These are phyloP conservation scores for Magnusiomyces starmeri DNA, from an alignment of 1,139 yeast species.

Conservation along the genomic window DNA sequence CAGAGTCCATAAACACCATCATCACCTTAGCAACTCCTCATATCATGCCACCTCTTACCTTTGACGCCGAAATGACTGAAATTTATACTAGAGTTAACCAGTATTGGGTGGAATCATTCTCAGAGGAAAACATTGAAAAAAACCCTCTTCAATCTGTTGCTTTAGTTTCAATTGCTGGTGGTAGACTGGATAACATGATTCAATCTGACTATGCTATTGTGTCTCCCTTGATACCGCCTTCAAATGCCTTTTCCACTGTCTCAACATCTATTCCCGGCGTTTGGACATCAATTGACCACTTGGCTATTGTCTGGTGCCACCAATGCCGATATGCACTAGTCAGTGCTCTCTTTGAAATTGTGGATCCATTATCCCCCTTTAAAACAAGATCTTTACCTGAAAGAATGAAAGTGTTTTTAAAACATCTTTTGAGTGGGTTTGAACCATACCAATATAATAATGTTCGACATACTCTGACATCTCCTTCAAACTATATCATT, in stretches of 20 bases:
- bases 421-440: slow-evolving; percentile 49
- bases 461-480: not conserved
- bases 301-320: slow-evolving; percentile 96
- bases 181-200: slow-evolving; percentile 67
- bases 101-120: slow-evolving; percentile 68
- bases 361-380: slow-evolving; percentile 48
- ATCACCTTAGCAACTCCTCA: slow-evolving; percentile 91
- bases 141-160: slow-evolving; percentile 32
- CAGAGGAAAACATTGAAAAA: slow-evolving; percentile 20
- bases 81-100: slow-evolving; percentile 69
- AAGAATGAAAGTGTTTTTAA: slow-evolving; percentile 51
- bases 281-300: slow-evolving; percentile 93
- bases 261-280: slow-evolving; percentile 84
- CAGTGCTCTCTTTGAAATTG: slow-evolving; percentile 50
- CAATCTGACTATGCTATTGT: slow-evolving; percentile 89
- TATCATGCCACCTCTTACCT: slow-evolving; percentile 88
- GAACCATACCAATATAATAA: slow-evolving; percentile 31
- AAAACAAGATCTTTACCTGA: slow-evolving; percentile 43
- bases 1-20: slow-evolving; percentile 72
- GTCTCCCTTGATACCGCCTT: slow-evolving; percentile 60
- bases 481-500: not conserved
- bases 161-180: slow-evolving; percentile 79
- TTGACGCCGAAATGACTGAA: slow-evolving; percentile 78
- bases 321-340: slow-evolving; percentile 68
- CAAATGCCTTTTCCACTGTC: slow-evolving; percentile 76